These are phyloP conservation scores for Symbiodinium natans DNA, from an alignment of 73 alveolate species.

Conservation along the genomic window DNA sequence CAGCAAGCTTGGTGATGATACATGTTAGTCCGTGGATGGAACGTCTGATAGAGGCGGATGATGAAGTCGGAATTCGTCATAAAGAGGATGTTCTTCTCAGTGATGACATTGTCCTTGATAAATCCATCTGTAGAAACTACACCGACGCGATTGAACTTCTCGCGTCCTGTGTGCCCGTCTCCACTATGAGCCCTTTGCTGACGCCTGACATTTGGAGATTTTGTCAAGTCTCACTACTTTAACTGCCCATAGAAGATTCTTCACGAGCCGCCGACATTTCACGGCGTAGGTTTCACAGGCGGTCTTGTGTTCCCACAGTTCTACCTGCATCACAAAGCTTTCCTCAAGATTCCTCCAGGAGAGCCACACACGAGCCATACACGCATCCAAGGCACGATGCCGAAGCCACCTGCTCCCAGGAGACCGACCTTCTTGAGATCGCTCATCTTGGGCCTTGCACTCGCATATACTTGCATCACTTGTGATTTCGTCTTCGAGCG, in stretches of 20 bases:
- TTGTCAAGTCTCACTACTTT: too few relatives aligned
- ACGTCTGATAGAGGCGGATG: conserved; percentile 79
- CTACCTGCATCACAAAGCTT: conserved; percentile 34
- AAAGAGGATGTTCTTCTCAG: conserved; percentile 90
- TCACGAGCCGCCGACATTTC: neutral
- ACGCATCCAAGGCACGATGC: conserved; percentile 16
- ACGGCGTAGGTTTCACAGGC: conserved; percentile 51
- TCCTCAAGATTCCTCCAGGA: too few relatives aligned
- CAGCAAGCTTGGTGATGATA: too few relatives aligned
- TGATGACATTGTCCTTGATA: conserved; percentile 79
- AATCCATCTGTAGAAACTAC: too few relatives aligned
- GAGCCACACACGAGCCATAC: too few relatives aligned
- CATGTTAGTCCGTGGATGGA: too few relatives aligned
- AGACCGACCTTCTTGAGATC: conserved; percentile 53
- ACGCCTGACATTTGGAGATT: neutral
- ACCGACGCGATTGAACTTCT: too few relatives aligned
- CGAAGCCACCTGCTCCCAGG: conserved; percentile 89
- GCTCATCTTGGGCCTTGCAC: neutral
- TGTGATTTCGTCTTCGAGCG: too few relatives aligned
- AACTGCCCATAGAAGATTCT: too few relatives aligned
- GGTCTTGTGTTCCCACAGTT: conserved; percentile 86
- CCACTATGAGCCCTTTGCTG: conserved; percentile 85
- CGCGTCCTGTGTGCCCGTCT: conserved; percentile 78
- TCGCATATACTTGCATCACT: too few relatives aligned
- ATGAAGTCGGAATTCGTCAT: conserved; percentile 91